Base-by-base conservation (phyloP, 2,329 filamentous ascomycete genomes). In the Colletotrichum sp. region DNA sequence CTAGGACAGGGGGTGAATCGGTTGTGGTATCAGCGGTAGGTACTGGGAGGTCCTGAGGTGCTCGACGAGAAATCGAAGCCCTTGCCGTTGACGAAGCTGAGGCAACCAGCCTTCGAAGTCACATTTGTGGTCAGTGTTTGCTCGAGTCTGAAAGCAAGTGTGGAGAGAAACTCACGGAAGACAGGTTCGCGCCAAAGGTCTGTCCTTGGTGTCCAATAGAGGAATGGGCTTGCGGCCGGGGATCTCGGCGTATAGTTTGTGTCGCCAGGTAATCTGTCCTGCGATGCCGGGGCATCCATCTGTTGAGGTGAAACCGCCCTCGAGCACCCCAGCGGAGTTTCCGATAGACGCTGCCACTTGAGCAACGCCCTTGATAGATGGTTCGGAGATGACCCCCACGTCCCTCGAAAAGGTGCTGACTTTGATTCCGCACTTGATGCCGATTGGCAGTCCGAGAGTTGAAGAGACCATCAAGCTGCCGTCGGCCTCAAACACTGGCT, bases 251-350 rank as follows among this genome's bases (percentile, higher is more conserved):
- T 73, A 79, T 8, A 83, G 56, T 61, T 56, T 75, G 69, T 82
- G 82, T 8, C 81, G 78, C 79, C 80, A 81, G 76, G 73, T 82
- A 38, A 83, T 63, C 58, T 79, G 76, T 6, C 79, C 78, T 70
- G 69, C 73, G 61, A 82, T 80, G 43, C 82, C 81, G 3, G 75
- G 68, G 63, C 82, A 83, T 12, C 77, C 78, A 13, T 81, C 65
- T 3, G 34, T 75, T 7, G 78, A 73, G 13, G 64, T 74, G 65
- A 81, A 78, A 1, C 77, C 80, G 4, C 64, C 79, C 3, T 63
- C 48, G 28, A 81, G 75, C 6, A 65, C 67, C 7, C 69, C 71
- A 4, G 55, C 30, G 2, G 72, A 32, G 28, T 55, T 55, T 4
- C 69, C 69, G 10, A 78, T 75, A 4, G 76, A 76, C 1, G 65